Conservation (phyloP, 2,329 filamentous ascomycete species). For the Fusarium sp. region DNA sequence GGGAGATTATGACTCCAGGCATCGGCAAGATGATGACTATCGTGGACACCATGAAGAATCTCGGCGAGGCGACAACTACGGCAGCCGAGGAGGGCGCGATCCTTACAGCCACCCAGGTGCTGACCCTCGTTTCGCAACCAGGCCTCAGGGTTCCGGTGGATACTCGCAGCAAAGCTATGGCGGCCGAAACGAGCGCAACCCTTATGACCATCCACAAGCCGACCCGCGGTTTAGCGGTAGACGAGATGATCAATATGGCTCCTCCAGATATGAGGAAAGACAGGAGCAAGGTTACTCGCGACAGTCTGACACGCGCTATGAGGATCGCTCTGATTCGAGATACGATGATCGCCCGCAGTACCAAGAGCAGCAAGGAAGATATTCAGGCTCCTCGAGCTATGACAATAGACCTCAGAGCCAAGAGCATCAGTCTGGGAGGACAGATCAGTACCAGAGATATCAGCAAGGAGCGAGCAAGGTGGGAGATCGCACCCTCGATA, state of each 20-base stretch:
- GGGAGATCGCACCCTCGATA: constrained; percentile 75
- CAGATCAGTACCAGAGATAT: constrained; percentile 74
- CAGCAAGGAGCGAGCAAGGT: constrained; percentile 75
- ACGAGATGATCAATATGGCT: constrained; percentile 15
- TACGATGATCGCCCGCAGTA: constrained; percentile 15
- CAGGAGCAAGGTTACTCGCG: background rate
- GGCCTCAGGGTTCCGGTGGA: constrained; percentile 14
- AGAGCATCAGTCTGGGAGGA: constrained; percentile 36
- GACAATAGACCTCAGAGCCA: constrained; percentile 12
- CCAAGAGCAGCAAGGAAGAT: constrained; percentile 12
- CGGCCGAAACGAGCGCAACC: constrained; percentile 13
- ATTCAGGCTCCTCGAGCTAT: constrained; percentile 13
- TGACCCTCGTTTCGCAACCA: constrained; percentile 28
- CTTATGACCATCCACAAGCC: constrained; percentile 21
- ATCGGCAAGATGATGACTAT: constrained; percentile 20
- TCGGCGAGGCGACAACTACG: background rate
- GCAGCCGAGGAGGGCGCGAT: constrained; percentile 3
- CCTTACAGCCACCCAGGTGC: constrained; percentile 33
- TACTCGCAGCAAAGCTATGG: constrained; percentile 23
- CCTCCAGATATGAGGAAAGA: constrained; percentile 17
- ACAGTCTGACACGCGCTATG: background rate
- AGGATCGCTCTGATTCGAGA: constrained; percentile 11
- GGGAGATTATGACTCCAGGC: constrained; percentile 2
- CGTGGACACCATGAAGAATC: constrained; percentile 6
- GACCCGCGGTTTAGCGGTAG: constrained; percentile 25